Base-by-base conservation (phyloP, 1,139 yeast genomes). In the Blastobotrys elegans region DNA sequence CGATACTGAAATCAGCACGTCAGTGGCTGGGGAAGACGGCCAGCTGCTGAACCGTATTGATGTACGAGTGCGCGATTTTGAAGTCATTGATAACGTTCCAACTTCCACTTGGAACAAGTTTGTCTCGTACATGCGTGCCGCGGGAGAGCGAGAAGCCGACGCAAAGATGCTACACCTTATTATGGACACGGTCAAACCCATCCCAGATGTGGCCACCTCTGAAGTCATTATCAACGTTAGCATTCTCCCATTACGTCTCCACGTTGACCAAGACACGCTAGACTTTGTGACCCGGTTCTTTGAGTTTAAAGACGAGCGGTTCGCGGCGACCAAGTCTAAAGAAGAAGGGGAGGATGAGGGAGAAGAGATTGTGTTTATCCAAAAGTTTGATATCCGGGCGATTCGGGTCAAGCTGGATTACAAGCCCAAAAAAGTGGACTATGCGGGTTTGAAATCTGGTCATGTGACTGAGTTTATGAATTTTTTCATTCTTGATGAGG, bases 71-170 rank as follows among this genome's bases (percentile, higher is more conserved):
- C 73, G 73, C n/a, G 78, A 79, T 41, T 65, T 84, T 44, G 80
- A 78, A 49, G 70, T 88, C 2, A 69, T 77, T 50, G 98, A 92
- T 63, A 85, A 88, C 61, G 80, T 90, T 1, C 82, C 90, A 0
- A 78, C 90, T 0, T 90, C 97, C 0, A 84, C 95, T 0, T 92
- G 97, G 97, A 86, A 88, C 58, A 86, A 85, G 65, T 81, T 90
- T 61, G 69, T 84, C 29, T 80, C 94, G 0, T 78, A 82, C 56
- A 75, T 84, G 77, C 75, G 79, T 50, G 79, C 76, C 40, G 72
- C 78, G 26, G 89, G 87, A 0, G 86, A 80, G 40, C 69, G 90
- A 40, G 95, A 85, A 58, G 71, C 76, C 31, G 87, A 83, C 0
- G 79, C 82, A 1, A 75, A 77, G 39, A 84, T 90, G 84, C 50